Base-by-base conservation (phyloP, 768 basidiomycete species). In the Tephrocybe sp. region DNA sequence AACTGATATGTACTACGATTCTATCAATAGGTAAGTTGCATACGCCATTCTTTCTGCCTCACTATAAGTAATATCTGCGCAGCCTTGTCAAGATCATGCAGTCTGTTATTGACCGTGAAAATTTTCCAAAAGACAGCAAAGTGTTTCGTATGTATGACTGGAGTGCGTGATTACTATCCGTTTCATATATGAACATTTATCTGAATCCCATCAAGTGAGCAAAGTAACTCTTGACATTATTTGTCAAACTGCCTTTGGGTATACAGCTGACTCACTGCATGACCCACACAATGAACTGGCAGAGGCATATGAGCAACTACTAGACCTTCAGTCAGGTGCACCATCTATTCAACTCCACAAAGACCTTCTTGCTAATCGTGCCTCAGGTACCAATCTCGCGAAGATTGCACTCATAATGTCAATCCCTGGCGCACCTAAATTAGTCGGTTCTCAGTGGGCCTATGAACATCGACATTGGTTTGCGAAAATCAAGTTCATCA, bases 221-320 rank as follows among this genome's bases (percentile, higher is more conserved):
- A 79, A 77, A 63, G 74, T 72, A 0, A 79, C 78, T 0, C 68
- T 81, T 13, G 78, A 80, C 54, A 77, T 79, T 44, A 79, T 80
- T 38, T 78, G 76, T 60, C 66, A 68, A 6, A 75, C 78, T 8
- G 76, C 75, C 0, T 78, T 80, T 47, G 75, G 74, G 5, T 80
- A 80, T 57, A 60, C 65, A 35, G 52, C 76, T 3, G 71, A 78
- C 51, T 72, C 73, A 6, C 60, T 80, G 6, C 71, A 71, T 55
- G 64, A 77, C 52, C 73, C 77, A 0, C 60, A 73, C 51, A 77
- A 77, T 51, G 75, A 75, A 51, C 65, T 80, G n/a, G 72, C 76
- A 10, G 65, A 69, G 22, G 77, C 78, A 14, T 80, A 76, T 51
- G 73, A 79, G 38, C 58, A 68, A 1, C 59, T 79, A 4, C 44